Percentiles rank a stretch among this genome's conserved stretches.
Conservation (phyloP, 1,284 basidiomycete species). For the Quambalaria eucalypti region DNA sequence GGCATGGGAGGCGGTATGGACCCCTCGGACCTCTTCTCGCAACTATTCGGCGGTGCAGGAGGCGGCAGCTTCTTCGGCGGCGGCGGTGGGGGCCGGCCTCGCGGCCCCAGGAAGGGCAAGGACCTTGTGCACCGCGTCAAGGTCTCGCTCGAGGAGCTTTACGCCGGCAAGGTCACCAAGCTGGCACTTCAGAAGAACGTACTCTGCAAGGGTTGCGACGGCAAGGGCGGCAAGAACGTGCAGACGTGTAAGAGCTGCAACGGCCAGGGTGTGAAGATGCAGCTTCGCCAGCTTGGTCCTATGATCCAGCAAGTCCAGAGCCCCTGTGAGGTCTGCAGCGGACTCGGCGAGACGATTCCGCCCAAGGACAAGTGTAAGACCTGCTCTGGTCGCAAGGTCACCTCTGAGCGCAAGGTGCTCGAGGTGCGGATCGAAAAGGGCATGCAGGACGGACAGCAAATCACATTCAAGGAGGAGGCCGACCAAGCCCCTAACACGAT, state of each 20-base stretch:
- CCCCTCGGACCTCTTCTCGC: slow-evolving; percentile 93
- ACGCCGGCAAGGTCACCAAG: slow-evolving; percentile 97
- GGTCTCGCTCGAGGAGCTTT: slow-evolving; percentile 92
- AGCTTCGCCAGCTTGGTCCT: slow-evolving; percentile 90
- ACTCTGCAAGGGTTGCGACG: slow-evolving; percentile 85
- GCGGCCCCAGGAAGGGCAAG: slow-evolving; percentile 91
- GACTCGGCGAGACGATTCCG: slow-evolving; percentile 87
- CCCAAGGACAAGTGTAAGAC: slow-evolving; percentile 82
- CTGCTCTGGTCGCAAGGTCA: slow-evolving; percentile 92
- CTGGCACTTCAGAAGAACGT: slow-evolving; percentile 92
- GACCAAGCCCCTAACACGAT: slow-evolving; percentile 86
- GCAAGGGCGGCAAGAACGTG: slow-evolving; percentile 94
- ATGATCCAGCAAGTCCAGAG: slow-evolving; percentile 99
- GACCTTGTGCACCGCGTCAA: slow-evolving; percentile 95
- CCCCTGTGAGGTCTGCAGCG: slow-evolving; percentile 83
- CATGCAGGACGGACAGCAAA: slow-evolving; percentile 95
- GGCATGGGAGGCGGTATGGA: slow-evolving; percentile 79
- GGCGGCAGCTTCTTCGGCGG: slow-evolving; percentile 55
- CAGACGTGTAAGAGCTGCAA: slow-evolving; percentile 68
- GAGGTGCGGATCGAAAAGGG: slow-evolving; percentile 99
- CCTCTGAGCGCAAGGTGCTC: slow-evolving; percentile 90
- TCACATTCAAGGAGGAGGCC: slow-evolving; percentile 87
- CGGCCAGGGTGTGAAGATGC: slow-evolving; percentile 85
- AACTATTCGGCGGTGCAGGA: slow-evolving; percentile 74
- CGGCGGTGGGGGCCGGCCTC: slow-evolving; percentile 55